Evolutionary conservation across 2,329 filamentous ascomycete genomes (phyloP), one percentile per base, ranked within the genome.

Genomic region (Huntiella savannae): DNA sequence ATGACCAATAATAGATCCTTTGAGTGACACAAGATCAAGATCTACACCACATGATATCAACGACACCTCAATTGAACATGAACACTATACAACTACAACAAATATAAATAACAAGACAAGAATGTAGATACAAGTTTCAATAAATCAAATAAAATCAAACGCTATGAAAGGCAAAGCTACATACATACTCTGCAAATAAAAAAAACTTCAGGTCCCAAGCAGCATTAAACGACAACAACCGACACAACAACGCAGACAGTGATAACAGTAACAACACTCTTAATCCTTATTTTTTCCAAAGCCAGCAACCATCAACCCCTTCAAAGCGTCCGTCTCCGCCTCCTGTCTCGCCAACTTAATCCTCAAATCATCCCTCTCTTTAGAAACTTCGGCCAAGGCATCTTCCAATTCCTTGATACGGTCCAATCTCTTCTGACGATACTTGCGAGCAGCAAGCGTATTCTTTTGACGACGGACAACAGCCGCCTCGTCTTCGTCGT

Each of bases 401-500:
- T 62, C 58, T 58, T 82, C 77, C 32, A 83, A 65, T 50, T 73
- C 70, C 19, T 61, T 62, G 58, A 81, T 72, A 51, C 76, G 73
- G 54, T 82, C 77, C 33, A 82, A 67, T 40, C 77, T 73, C 58
- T 79, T 79, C 57, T 82, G 77, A 19, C 79, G 73, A 56, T 81
- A 82, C 51, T 78, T 76, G 51, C 76, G 70, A 28, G 79, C 79
- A n/a, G 79, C 78, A 51, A 80, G 67, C 11, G 77, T 82, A 59
- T 83, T 82, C 51, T 73, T 70, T 51, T 73, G 71, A 22, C 79
- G 75, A 13, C 48, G 48, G 11, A 46, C 44, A 33, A 34, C 35
- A 13, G 48, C 48, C 4, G 32, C 44, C 17, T 46, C 40, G 36
- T 49, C 48, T 19, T 49, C 48, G 11, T 49, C 28, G 35, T 42